Percentiles rank a stretch among this genome's conserved stretches.
Conservation (phyloP, 768 basidiomycete species). For the Lactarius vividus region DNA sequence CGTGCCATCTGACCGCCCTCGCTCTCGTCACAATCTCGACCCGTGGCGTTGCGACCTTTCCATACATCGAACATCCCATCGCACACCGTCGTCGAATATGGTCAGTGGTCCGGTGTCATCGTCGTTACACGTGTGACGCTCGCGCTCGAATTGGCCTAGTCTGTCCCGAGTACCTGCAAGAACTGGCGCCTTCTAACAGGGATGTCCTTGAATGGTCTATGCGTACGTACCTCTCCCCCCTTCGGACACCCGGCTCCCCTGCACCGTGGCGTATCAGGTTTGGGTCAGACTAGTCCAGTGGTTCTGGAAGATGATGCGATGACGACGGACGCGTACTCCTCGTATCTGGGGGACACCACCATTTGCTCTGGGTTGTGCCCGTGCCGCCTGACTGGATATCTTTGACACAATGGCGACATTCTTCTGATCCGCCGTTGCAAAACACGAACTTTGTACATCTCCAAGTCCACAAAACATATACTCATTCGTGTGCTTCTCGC, state of each 20-base stretch:
- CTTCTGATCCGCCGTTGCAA: neutral
- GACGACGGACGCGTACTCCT: constrained; percentile 15
- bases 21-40: constrained; percentile 4
- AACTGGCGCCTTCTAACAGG: neutral
- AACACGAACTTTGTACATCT: neutral
- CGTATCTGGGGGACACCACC: neutral
- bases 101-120: constrained; percentile 1
- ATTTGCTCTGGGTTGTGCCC: neutral
- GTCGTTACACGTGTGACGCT: constrained; percentile 19
- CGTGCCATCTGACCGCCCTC: neutral
- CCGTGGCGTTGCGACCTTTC: constrained; percentile 1
- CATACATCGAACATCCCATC: neutral
- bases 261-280: constrained; percentile 13
- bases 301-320: constrained; percentile 16
- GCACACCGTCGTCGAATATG: neutral
- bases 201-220: neutral
- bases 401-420: neutral
- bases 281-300: neutral
- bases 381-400: neutral
- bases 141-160: constrained; percentile 9
- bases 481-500: neutral
- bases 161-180: neutral
- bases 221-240: neutral
- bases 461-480: neutral
- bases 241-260: neutral